These are phyloP conservation scores for Cutaneotrichosporon sp. DNA, from an alignment of 1,284 basidiomycete species.

Conservation along the genomic window DNA sequence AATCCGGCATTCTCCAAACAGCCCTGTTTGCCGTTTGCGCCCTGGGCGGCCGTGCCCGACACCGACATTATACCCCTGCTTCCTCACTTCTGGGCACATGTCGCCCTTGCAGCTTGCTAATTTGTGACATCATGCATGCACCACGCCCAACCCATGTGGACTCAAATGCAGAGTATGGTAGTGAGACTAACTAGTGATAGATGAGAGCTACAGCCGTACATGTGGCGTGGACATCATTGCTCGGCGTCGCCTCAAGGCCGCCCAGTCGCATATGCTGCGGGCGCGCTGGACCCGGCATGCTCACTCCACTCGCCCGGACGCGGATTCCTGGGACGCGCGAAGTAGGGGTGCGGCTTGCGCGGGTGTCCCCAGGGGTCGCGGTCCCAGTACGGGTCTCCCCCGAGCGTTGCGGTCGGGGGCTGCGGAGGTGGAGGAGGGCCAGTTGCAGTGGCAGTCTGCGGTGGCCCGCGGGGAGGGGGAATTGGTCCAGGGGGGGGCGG, in stretches of 20 bases:
- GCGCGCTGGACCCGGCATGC: not conserved
- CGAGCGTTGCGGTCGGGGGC: slow-evolving; percentile 1
- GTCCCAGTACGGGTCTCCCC: not conserved
- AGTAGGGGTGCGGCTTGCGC: not conserved
- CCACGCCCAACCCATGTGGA: too few species aligned
- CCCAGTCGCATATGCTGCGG: not conserved
- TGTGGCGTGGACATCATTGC: too few species aligned
- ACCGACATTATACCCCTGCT: too few species aligned
- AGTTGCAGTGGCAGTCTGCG: not conserved
- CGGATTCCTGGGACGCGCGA: not conserved
- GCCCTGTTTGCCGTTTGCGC: too few species aligned
- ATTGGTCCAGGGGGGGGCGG: not conserved
- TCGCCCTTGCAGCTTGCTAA: too few species aligned
- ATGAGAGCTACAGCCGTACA: too few species aligned
- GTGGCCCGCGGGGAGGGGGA: not conserved
- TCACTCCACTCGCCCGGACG: not conserved
- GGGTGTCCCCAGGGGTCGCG: not conserved
- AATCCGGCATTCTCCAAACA: too few species aligned
- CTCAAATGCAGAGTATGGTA: too few species aligned
- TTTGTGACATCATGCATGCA: too few species aligned
- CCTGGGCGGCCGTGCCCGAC: too few species aligned
- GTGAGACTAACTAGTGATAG: too few species aligned
- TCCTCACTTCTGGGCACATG: too few species aligned
- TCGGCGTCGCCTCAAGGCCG: not conserved
- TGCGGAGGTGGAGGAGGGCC: not conserved